These are phyloP conservation scores for Phytophthora pisi DNA, from an alignment of 352 stramenopile genomes.

Conservation along the genomic window DNA sequence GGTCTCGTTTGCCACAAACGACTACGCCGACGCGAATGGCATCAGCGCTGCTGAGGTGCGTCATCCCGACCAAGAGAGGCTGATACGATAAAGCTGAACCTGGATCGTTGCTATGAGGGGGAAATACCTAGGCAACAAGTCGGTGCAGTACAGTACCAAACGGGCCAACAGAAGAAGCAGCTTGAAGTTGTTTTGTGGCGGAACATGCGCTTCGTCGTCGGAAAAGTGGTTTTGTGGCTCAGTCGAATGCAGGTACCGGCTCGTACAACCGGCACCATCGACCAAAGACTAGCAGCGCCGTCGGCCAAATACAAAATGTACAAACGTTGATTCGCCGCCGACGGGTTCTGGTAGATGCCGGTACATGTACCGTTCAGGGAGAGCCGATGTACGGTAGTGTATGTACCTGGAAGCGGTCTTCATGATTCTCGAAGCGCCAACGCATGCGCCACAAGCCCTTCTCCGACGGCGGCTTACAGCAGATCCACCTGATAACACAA, in stretches of 20 bases:
- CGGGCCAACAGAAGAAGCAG: neutral
- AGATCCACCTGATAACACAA: conserved; percentile 4
- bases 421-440: neutral
- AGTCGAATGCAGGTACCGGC: too few relatives aligned
- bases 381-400: too few relatives aligned
- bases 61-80: conserved; percentile 4
- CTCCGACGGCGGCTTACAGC: conserved; percentile 26
- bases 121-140: neutral
- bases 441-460: conserved; percentile 4
- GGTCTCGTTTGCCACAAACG: conserved; percentile 53
- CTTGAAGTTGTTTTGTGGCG: neutral
- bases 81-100: neutral
- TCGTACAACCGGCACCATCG: too few relatives aligned
- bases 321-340: neutral
- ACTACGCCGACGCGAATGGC: conserved; percentile 17
- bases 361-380: neutral
- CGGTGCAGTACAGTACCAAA: too few relatives aligned
- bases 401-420: neutral
- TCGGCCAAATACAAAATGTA: neutral
- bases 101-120: neutral
- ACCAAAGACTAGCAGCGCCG: neutral
- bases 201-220: neutral
- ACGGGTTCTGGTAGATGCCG: neutral
- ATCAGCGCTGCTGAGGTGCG: neutral
- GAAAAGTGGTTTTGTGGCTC: neutral